Base-by-base conservation (phyloP, 2,329 filamentous ascomycete genomes). In the Aspergillus pseudoterreus region DNA sequence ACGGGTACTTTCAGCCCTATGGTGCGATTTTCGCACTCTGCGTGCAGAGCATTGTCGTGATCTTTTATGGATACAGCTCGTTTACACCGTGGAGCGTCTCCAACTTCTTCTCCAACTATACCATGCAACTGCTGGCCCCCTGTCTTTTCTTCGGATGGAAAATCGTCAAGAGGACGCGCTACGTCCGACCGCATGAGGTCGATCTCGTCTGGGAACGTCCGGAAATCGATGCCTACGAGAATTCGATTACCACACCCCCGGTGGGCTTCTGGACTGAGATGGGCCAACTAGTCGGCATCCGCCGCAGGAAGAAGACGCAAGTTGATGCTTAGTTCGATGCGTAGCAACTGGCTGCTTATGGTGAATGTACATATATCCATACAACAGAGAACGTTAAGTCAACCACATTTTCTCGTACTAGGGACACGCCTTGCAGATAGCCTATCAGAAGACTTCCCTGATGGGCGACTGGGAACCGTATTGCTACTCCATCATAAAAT, bases 141-240 rank as follows among this genome's bases (percentile, higher is more conserved):
- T 60, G 80, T 24, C 66, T 82, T 17, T 86, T 78, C 61, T 50
- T 77, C 24, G 73, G 73, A 58, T 88, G 83, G 82, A 88, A 88
- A 70, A n/a, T 87, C 1, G 12, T 82, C 63, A 82, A 83, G 71
- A 73, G 72, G 51, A 87, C 84, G 1, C 75, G 74, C 49, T 71
- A 79, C 49, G 70, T 83, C 24, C 66, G 68, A 1, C 73, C 83
- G 0, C 63, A 73, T 5, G 78, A 86, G 61, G 75, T 78, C 3
- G 82, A 86, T 60, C 72, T 85, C 11, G 70, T 82, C 46, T 56
- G 54, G 54, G 46, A 49, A 35, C 36, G 49, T 3, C 54, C 54
- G 1, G 38, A 24, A 1, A 47, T 56, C 17, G 54, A 56, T 15
- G 51, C 51, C 12, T 54, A 56, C 12, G 51, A 56, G 44, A 47